These are phyloP conservation scores for Yarrowia yakushimensis DNA, from an alignment of 805 yeast genomes.

Conservation along the genomic window DNA sequence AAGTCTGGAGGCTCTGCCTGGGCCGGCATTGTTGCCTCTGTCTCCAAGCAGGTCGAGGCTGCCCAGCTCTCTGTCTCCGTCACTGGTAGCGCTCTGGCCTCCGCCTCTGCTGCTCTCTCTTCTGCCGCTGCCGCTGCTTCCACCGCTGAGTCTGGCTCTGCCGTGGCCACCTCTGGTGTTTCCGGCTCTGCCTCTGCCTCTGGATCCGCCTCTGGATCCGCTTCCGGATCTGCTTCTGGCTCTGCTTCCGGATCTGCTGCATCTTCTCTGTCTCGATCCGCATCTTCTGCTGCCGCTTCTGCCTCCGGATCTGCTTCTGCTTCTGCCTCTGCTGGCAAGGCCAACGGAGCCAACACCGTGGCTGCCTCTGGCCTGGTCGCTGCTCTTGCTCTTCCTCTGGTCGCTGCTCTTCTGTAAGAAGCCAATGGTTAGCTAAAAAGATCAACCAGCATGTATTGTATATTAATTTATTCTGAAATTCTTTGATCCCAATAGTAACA, in stretches of 20 bases:
- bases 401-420: conserved; percentile 21
- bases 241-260: neutral
- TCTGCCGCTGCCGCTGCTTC: conserved; percentile 9
- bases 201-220: neutral
- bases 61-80: conserved; percentile 4
- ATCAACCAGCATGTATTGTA: neutral
- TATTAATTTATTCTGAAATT: neutral
- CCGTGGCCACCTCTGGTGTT: neutral
- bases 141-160: conserved; percentile 17
- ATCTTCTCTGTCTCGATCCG: conserved; percentile 4
- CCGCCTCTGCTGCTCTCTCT: conserved; percentile 3
- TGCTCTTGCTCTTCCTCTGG: conserved; percentile 23
- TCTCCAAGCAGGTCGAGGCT: conserved; percentile 11
- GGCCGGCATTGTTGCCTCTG: conserved; percentile 6
- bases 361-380: conserved; percentile 18
- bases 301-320: neutral
- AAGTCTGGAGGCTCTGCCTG: conserved; percentile 12
- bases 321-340: neutral
- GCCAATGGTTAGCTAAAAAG: neutral
- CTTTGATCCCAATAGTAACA: neutral
- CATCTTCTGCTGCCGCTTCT: neutral
- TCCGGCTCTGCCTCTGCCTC: conserved; percentile 5
- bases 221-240: neutral
- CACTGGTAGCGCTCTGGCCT: neutral
- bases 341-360: neutral